Percentiles rank a stretch among this genome's conserved stretches.
These are phyloP conservation scores for Coelastrella sp. DNA, from an alignment of 139 green algal genomes.

Conservation along the genomic window DNA sequence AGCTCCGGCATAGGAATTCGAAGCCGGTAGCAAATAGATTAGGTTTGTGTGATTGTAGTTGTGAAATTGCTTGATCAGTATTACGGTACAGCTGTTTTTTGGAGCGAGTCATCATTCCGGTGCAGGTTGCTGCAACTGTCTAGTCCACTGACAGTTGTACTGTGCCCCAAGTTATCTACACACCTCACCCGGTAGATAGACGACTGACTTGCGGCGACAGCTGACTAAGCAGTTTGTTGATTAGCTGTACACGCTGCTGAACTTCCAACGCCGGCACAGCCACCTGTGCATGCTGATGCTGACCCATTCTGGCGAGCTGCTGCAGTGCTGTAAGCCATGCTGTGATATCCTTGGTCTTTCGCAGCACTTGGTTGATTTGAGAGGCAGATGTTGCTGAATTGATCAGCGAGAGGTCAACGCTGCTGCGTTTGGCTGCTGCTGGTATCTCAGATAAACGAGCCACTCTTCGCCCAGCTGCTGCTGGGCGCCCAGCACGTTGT, in stretches of 20 bases:
- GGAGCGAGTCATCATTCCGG: neutral
- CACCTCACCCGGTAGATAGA: slow-evolving; percentile 8
- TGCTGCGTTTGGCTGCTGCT: neutral
- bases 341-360: neutral
- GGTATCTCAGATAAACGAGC: too few relatives aligned
- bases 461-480: too few relatives aligned
- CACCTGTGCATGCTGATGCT: neutral
- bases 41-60: neutral
- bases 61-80: neutral
- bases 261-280: neutral
- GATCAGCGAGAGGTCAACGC: neutral
- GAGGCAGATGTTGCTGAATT: neutral
- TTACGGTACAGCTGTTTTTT: neutral
- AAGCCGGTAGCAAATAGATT: neutral
- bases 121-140: neutral
- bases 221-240: neutral
- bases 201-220: neutral
- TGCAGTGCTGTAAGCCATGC: slow-evolving; percentile 6
- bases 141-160: neutral
- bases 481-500: too few relatives aligned
- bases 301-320: neutral
- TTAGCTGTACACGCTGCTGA: slow-evolving; percentile 7
- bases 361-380: slow-evolving; percentile 2
- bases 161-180: too few relatives aligned
- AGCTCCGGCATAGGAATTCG: neutral